A percentile compares a stretch with the other conserved stretches of the same genome.
Evolutionary conservation across 2,329 filamentous ascomycete species (phyloP).

Genomic region (Rachicladosporium sp.): DNA sequence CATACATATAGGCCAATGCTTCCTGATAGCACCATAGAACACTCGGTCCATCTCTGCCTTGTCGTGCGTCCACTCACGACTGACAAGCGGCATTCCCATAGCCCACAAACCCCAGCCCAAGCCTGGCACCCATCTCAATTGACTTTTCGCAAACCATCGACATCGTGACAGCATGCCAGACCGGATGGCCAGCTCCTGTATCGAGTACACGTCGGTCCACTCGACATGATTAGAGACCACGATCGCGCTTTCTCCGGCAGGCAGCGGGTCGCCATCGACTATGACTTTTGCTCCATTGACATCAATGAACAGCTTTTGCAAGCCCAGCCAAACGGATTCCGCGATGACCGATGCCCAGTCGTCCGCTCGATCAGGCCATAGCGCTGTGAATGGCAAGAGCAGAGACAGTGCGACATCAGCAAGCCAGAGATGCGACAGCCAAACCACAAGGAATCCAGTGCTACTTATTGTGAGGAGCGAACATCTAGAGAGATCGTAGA

Average conservation of each 20-base stretch:
- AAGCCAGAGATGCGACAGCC: slow-evolving; percentile 39
- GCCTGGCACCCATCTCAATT: slow-evolving; percentile 47
- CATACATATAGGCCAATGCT: slow-evolving; percentile 47
- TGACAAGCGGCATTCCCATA: slow-evolving; percentile 53
- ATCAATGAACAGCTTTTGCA: slow-evolving; percentile 45
- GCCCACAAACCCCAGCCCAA: slow-evolving; percentile 53
- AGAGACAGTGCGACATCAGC: slow-evolving; percentile 36
- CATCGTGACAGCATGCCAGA: slow-evolving; percentile 49
- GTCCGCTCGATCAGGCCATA: slow-evolving; percentile 39
- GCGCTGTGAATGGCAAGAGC: slow-evolving; percentile 20
- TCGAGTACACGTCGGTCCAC: slow-evolving; percentile 54
- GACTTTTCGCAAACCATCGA: slow-evolving; percentile 50
- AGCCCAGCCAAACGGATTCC: slow-evolving; percentile 43
- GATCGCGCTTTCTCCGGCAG: slow-evolving; percentile 45
- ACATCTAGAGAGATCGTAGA: too few relatives aligned
- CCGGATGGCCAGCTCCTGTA: slow-evolving; percentile 44
- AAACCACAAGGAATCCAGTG: slow-evolving; percentile 27
- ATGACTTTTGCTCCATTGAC: slow-evolving; percentile 43
- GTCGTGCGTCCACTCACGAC: slow-evolving; percentile 47
- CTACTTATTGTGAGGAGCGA: too few relatives aligned
- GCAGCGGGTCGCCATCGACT: slow-evolving; percentile 41
- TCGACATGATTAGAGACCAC: slow-evolving; percentile 49
- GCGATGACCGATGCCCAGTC: slow-evolving; percentile 44
- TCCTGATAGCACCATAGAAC: slow-evolving; percentile 41
- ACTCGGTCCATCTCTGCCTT: slow-evolving; percentile 40